Base-by-base conservation (phyloP, 306 rosid genomes). In the Hylodesmum podocarpum region DNA sequence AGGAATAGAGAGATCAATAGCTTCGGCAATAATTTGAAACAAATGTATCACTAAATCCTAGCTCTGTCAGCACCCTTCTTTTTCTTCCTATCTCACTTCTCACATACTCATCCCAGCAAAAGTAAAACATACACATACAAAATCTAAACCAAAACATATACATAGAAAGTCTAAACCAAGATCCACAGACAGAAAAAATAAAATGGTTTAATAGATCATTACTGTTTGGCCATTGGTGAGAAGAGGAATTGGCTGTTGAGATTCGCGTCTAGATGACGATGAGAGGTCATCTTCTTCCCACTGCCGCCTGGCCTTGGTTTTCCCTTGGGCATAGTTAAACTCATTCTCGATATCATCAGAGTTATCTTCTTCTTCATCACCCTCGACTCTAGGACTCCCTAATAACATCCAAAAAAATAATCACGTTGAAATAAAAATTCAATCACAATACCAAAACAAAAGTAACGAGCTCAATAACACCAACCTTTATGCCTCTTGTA, bases 331-430 rank as follows among this genome's bases (percentile, higher is more conserved):
- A 54, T 89, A 84, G 76, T 84, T 87, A 85, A 92, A 89, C 80
- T 96, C 99, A 58, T 96, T 96, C 80, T 96, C 99, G 19, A 92
- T 70, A 84, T 96, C 96, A 87, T 96, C 99, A 34, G 78, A 83
- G 66, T 87, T 97, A 37, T 91, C 99, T 70, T 96, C 99, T 6
- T 96, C 99, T 16, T 92, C 97, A 78, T 96, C 99, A 46, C 98
- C 99, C 12, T 92, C 98, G 43, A 96, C 98, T 65, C 97, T 90
- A 70, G 94, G 89, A 86, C 98, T 92, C 85, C 99, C 99, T 96
- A 71, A 83, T n/a, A n/a, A n/a, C 81, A 79, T 36, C 73, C 78
- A 77, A 27, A 70, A 77, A 27, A 70, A 41, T 64, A 85, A 73
- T 44, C 37, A 62, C 40, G 9, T 68, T 77, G 36, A 50, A 40